Conservation (phyloP, 2,329 filamentous ascomycete species). For the Paramyrothecium sp. region DNA sequence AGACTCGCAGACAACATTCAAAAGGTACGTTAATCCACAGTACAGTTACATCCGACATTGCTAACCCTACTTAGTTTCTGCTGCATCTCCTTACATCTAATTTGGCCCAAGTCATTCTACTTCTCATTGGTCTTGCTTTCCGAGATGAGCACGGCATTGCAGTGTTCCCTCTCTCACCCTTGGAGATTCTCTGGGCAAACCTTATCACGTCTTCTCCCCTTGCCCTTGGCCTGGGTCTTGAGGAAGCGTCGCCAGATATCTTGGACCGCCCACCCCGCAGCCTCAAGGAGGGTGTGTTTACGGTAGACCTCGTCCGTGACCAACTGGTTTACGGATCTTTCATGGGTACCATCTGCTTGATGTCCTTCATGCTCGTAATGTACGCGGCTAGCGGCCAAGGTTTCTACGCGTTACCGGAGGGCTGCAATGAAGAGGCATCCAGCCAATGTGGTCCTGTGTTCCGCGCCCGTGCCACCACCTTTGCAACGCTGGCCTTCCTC, state of each 20-base stretch:
- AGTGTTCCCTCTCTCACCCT: conserved; percentile 68
- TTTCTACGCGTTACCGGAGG: conserved; percentile 45
- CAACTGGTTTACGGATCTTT: conserved; percentile 65
- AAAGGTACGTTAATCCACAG: conserved; percentile 47
- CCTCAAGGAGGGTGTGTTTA: conserved; percentile 61
- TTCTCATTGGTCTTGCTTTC: conserved; percentile 69
- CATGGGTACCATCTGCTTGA: conserved; percentile 62
- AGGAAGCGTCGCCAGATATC: conserved; percentile 67
- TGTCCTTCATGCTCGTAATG: conserved; percentile 58
- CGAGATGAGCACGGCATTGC: conserved; percentile 58
- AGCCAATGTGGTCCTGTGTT: conserved; percentile 55
- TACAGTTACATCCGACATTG: not conserved
- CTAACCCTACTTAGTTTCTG: conserved; percentile 43
- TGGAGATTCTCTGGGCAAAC: conserved; percentile 77
- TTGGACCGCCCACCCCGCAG: conserved; percentile 64
- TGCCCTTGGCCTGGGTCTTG: conserved; percentile 70
- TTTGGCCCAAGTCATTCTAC: conserved; percentile 66
- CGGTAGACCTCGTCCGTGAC: conserved; percentile 61
- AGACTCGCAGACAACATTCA: conserved; percentile 72
- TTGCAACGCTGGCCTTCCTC: conserved; percentile 67
- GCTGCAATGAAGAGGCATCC: conserved; percentile 57
- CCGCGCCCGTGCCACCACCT: conserved; percentile 66
- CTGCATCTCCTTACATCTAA: conserved; percentile 69
- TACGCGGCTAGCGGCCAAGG: conserved; percentile 47
- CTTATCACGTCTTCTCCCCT: conserved; percentile 71